These are phyloP conservation scores for Chamaenerion angustifolium DNA, from an alignment of 345 rosid genomes.

Conservation along the genomic window DNA sequence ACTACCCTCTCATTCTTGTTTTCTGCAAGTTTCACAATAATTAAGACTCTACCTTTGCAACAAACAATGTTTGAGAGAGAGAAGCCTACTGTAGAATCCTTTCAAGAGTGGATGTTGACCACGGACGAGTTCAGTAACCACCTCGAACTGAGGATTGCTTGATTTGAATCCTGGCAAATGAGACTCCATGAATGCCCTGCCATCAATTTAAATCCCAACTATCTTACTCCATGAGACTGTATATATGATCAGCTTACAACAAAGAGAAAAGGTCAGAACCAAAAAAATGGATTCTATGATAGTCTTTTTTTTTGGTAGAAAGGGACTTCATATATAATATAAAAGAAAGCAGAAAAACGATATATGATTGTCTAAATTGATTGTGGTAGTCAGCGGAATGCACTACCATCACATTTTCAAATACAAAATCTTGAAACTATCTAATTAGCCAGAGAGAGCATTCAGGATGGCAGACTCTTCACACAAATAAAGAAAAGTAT, in stretches of 20 bases:
- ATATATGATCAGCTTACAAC: background rate
- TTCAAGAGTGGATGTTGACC: slow-evolving; percentile 82
- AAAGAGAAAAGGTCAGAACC: no score
- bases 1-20: slow-evolving; percentile 69
- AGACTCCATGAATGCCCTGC: slow-evolving; percentile 78
- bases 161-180: slow-evolving; percentile 49
- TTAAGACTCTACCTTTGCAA: background rate
- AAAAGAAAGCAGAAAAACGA: no score
- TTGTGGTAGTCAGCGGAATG: no score
- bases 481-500: no score
- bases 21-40: slow-evolving; percentile 22
- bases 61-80: background rate
- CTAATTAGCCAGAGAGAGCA: no score
- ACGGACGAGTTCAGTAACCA: slow-evolving; percentile 53
- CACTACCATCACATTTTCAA: no score
- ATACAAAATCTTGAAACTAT: no score
- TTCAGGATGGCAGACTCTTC: no score
- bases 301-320: no score
- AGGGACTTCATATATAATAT: no score
- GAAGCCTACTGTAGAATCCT: slow-evolving; percentile 60
- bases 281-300: no score
- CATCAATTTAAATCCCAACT: background rate
- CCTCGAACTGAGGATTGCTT: slow-evolving; percentile 66
- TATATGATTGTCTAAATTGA: no score
- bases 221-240: background rate